Percentiles rank a stretch among this genome's conserved stretches.
These are phyloP conservation scores for Chaetomium tenue DNA, from an alignment of 495 filamentous ascomycete genomes.

Conservation along the genomic window DNA sequence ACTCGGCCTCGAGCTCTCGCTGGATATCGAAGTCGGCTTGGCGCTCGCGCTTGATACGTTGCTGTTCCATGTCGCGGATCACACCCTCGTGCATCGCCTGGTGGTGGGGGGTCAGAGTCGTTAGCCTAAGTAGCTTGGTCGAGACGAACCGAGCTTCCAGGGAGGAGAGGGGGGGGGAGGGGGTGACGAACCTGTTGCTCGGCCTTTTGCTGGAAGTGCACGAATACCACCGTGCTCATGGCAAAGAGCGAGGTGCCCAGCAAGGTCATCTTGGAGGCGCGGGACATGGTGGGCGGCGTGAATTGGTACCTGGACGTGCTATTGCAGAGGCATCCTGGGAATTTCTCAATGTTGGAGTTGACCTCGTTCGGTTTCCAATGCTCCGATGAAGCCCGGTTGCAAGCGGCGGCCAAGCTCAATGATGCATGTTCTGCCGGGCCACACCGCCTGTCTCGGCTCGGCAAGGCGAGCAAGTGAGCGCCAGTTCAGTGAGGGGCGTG, in stretches of 20 bases:
- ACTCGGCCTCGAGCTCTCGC: slow-evolving; percentile 78
- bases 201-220: slow-evolving; percentile 82
- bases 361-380: neutral
- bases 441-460: slow-evolving; percentile 15
- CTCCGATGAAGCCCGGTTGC: neutral
- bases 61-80: slow-evolving; percentile 91
- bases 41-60: slow-evolving; percentile 80
- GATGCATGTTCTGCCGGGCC: slow-evolving; percentile 14
- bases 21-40: slow-evolving; percentile 95
- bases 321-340: slow-evolving; percentile 10
- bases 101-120: slow-evolving; percentile 29
- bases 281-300: slow-evolving; percentile 66
- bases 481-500: neutral
- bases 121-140: neutral
- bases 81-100: slow-evolving; percentile 97
- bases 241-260: slow-evolving; percentile 73
- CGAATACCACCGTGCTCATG: slow-evolving; percentile 72
- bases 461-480: no score
- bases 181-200: slow-evolving; percentile 70
- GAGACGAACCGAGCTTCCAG: neutral
- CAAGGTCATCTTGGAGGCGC: slow-evolving; percentile 82
- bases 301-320: neutral
- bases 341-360: neutral
- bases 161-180: neutral
- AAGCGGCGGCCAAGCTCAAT: neutral